A percentile compares a stretch with the other conserved stretches of the same genome.
Evolutionary conservation across 345 rosid species (phyloP).

Genomic region (Alliaria petiolata): DNA sequence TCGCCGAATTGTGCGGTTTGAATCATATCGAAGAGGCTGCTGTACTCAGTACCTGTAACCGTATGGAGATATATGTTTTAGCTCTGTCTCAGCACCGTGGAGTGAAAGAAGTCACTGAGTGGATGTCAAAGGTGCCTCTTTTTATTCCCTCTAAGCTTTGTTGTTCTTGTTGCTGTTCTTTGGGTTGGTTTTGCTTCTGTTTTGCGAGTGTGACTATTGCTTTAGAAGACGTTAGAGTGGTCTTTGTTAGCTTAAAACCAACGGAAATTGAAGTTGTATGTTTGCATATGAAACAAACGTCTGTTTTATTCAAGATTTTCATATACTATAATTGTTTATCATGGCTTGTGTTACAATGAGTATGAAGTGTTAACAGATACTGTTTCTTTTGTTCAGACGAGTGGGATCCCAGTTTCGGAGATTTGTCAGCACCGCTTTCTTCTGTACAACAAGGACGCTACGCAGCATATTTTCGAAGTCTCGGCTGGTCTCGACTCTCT

Average conservation of each 20-base stretch:
- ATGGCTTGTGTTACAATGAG: not conserved
- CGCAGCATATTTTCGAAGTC: constrained; percentile 84
- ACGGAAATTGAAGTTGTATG: not conserved
- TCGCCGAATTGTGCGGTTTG: constrained; percentile 73
- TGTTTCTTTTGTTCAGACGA: constrained; percentile 50
- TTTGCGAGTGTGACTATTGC: not conserved
- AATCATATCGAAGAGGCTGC: constrained; percentile 92
- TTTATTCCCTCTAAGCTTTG: not conserved
- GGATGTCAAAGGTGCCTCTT: constrained; percentile 79
- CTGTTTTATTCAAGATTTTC: not conserved
- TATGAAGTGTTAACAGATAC: not conserved
- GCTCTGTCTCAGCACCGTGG: constrained; percentile 81
- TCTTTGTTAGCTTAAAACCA: not conserved
- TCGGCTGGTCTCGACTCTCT: constrained; percentile 92
- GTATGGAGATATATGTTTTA: constrained; percentile 74
- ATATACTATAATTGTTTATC: not conserved
- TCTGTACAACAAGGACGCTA: constrained; percentile 81
- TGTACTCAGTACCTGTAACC: constrained; percentile 79
- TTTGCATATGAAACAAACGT: not conserved
- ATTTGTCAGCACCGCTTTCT: constrained; percentile 77
- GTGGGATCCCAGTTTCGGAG: constrained; percentile 69
- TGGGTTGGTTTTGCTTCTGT: too few species aligned
- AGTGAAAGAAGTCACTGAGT: constrained; percentile 78
- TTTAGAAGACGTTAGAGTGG: not conserved
- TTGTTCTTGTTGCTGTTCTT: not conserved